phyloP scores from a whole-genome alignment of 345 rosid species.

The Eutrema japonicum region DNA sequence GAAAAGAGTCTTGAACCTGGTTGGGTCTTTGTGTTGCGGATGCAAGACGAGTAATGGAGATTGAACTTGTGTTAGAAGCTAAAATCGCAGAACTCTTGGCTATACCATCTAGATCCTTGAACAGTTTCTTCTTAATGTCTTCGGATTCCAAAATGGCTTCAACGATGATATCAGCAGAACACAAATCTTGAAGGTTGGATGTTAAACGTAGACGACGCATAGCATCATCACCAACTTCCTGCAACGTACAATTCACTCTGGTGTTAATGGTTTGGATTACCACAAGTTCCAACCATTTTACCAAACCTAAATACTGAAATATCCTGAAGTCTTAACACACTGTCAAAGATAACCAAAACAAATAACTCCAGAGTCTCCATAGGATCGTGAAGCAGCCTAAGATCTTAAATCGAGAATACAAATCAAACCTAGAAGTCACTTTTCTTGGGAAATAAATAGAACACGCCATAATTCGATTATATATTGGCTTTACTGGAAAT shows the following conservation, averaged over 20 bases:
- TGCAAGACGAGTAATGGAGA: constrained; percentile 87
- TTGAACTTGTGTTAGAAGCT: constrained; percentile 93
- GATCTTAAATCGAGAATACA: neutral
- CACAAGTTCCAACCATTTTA: neutral
- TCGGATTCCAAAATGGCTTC: constrained; percentile 95
- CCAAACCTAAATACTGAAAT: neutral
- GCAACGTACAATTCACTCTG: constrained; percentile 7
- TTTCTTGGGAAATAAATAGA: neutral
- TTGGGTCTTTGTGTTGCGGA: constrained; percentile 69
- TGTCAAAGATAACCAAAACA: neutral
- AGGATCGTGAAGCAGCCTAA: neutral
- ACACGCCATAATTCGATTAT: neutral
- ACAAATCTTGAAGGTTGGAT: constrained; percentile 61
- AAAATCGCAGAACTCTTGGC: constrained; percentile 68
- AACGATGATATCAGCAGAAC: constrained; percentile 62
- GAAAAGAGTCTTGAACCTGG: constrained; percentile 58
- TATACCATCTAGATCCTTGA: constrained; percentile 61
- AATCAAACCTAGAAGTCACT: neutral
- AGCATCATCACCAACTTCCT: constrained; percentile 67
- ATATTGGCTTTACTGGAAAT: neutral
- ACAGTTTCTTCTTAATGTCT: constrained; percentile 72
- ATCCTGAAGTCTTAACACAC: neutral
- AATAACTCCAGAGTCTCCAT: neutral
- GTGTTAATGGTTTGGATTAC: neutral
- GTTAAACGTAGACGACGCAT: constrained; percentile 63